phyloP scores from a whole-genome alignment of 768 basidiomycete species.

The Lactarius pseudohatsudake region DNA sequence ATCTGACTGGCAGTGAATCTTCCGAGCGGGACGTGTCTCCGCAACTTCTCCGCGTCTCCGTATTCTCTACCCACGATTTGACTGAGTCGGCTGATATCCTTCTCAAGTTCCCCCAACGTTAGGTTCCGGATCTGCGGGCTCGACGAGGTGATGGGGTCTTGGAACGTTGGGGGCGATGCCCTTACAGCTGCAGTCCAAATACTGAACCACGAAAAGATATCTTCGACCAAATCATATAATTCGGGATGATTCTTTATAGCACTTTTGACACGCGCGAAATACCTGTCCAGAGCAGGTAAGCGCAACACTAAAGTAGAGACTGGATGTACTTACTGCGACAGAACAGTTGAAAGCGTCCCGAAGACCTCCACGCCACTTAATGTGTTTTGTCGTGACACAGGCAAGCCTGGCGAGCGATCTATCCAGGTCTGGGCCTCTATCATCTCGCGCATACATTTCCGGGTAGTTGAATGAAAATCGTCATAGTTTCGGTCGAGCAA shows the following conservation, averaged over 20 bases:
- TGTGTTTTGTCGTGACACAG: conserved; percentile 22
- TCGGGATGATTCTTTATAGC: conserved; percentile 47
- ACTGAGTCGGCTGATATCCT: conserved; percentile 36
- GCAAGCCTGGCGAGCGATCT: conserved; percentile 28
- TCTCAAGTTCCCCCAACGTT: conserved; percentile 38
- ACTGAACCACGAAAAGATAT: conserved; percentile 48
- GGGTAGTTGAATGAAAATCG: conserved; percentile 27
- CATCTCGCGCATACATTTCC: conserved; percentile 31
- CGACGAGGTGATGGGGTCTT: conserved; percentile 42
- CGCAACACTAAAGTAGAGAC: neutral
- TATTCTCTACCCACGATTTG: conserved; percentile 55
- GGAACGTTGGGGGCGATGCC: conserved; percentile 43
- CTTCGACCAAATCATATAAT: conserved; percentile 42
- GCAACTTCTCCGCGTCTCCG: conserved; percentile 35
- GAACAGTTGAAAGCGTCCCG: conserved; percentile 31
- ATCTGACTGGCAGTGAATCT: conserved; percentile 27
- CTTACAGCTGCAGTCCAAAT: conserved; percentile 48
- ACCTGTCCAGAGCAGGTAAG: conserved; percentile 38
- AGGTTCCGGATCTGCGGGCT: conserved; percentile 39
- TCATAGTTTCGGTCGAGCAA: conserved; percentile 35
- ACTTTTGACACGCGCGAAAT: conserved; percentile 58
- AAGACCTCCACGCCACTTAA: conserved; percentile 35
- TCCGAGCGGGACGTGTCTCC: conserved; percentile 11
- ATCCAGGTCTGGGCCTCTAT: conserved; percentile 32
- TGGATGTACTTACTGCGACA: conserved; percentile 28